Base-by-base conservation (phyloP, 805 yeast genomes). In the Trichomonascus vanleenenianus region DNA sequence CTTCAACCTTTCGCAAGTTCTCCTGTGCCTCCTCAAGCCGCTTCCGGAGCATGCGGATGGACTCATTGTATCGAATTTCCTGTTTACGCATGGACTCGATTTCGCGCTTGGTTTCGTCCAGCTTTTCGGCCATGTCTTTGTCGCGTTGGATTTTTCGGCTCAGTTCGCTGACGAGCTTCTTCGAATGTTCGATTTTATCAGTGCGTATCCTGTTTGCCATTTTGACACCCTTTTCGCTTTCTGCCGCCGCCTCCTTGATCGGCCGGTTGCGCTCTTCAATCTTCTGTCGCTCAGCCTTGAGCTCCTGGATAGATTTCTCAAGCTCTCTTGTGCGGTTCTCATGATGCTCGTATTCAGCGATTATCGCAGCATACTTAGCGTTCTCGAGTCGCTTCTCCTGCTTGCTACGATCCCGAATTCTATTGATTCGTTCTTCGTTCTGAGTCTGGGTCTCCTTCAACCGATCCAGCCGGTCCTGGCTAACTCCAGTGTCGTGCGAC, bases 401-500 rank as follows among this genome's bases (percentile, higher is more conserved):
- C 30, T 31, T 18, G 14, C 16, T 18, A 9, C 14, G 16, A 34
- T 34, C 37, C 16, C 37, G 37, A 10, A 10, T 51, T 44, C 27
- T 58, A 53, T 43, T 60, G 53, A 30, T 44, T 40, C 14, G 61
- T 58, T 40, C 64, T 53, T 43, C 56, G 40, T 31, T 52, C 46
- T 36, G 61, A 54, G 58, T 71, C 42, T 44, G 45, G 15, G 37
- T 42, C n/a, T 32, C 45, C 36, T 48, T 36, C 18, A 44, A 38
- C 36, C 40, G 27, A 20, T 43, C 48, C 2, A 43, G 41, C 30
- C 27, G 16, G 27, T 27, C 18, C 41, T 25, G 22, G 22, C 15
- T 36, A 5, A 14, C 35, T n/a, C 30, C 36, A 31, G 27, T 16
- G 10, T 39, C 20, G 41, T 70, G 66, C 31, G 75, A 56, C 14